These are phyloP conservation scores for Shiraia bambusicola DNA, from an alignment of 2,329 filamentous ascomycete species.

Conservation along the genomic window DNA sequence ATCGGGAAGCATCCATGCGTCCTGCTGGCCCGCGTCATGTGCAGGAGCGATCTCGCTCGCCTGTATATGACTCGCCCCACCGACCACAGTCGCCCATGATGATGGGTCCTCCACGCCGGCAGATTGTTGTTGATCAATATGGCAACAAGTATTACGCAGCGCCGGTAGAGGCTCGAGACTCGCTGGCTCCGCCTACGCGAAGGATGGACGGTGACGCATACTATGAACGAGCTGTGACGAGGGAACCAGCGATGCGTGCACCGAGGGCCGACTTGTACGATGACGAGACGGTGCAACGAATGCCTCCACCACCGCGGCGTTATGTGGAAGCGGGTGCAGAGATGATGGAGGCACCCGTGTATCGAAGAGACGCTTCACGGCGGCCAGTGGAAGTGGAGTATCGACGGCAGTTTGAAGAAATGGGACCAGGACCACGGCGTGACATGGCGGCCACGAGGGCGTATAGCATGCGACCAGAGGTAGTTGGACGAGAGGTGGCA, in stretches of 20 bases:
- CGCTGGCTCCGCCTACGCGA: slow-evolving; percentile 53
- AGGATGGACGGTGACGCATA: slow-evolving; percentile 58
- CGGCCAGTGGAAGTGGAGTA: slow-evolving; percentile 48
- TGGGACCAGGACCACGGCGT: slow-evolving; percentile 39
- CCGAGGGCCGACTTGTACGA: slow-evolving; percentile 54
- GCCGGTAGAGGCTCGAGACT: slow-evolving; percentile 53
- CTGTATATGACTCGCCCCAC: slow-evolving; percentile 43
- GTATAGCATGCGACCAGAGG: slow-evolving; percentile 45
- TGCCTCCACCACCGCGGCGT: slow-evolving; percentile 51
- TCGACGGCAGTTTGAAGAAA: slow-evolving; percentile 41
- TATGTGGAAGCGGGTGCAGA: slow-evolving; percentile 63
- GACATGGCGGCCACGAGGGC: slow-evolving; percentile 37
- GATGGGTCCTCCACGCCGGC: slow-evolving; percentile 56
- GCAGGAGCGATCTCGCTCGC: slow-evolving; percentile 47
- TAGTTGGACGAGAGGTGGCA: slow-evolving; percentile 37
- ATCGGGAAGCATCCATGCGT: slow-evolving; percentile 43
- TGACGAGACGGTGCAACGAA: slow-evolving; percentile 39
- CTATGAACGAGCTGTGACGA: slow-evolving; percentile 65
- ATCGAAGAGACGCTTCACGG: slow-evolving; percentile 60
- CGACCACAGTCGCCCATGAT: slow-evolving; percentile 40
- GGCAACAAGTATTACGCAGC: slow-evolving; percentile 75
- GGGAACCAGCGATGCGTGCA: slow-evolving; percentile 54
- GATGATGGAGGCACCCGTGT: slow-evolving; percentile 55
- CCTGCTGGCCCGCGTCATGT: slow-evolving; percentile 42
- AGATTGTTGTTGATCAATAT: slow-evolving; percentile 78